A percentile compares a stretch with the other conserved stretches of the same genome.
Conservation (phyloP, 352 stramenopile genomes). For the Saprolegnia diclina region DNA sequence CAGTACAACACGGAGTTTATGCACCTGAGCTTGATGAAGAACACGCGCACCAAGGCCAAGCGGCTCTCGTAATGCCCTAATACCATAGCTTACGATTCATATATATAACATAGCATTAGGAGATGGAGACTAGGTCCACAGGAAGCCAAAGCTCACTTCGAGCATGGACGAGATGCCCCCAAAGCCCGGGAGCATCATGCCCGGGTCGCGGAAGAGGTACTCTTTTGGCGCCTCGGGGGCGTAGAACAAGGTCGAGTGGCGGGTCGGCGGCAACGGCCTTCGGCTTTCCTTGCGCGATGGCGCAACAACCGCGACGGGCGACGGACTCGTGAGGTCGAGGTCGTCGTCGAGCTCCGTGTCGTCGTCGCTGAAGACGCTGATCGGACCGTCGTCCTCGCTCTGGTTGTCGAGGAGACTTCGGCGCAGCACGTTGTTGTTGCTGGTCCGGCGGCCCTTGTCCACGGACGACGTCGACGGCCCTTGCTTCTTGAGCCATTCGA, state of each 20-base stretch:
- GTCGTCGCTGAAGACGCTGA: slow-evolving; percentile 8
- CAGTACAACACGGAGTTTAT: slow-evolving; percentile 77
- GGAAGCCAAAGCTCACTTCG: slow-evolving; percentile 3
- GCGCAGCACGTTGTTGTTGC: slow-evolving; percentile 6
- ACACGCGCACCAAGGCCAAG: slow-evolving; percentile 28
- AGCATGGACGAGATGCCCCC: slow-evolving; percentile 2
- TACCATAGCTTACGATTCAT: background rate
- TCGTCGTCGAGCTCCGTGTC: slow-evolving; percentile 9
- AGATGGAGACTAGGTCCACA: background rate
- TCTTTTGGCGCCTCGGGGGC: slow-evolving; percentile 4
- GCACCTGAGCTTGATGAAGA: slow-evolving; percentile 55
- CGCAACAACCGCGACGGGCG: background rate
- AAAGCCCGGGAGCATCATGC: slow-evolving; percentile 1
- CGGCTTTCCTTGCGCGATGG: background rate
- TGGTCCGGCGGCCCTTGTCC: background rate
- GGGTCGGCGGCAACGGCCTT: background rate
- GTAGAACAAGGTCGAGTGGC: background rate
- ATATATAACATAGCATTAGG: background rate
- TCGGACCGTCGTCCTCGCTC: background rate
- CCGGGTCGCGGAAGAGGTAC: slow-evolving; percentile 11
- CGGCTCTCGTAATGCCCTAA: background rate
- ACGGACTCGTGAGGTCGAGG: background rate
- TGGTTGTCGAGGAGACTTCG: background rate
- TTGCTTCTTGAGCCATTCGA: slow-evolving; percentile 21
- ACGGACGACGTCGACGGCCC: background rate